Evolutionary conservation across 2,329 filamentous ascomycete species (phyloP).

Genomic region (Colletotrichum phormii): DNA sequence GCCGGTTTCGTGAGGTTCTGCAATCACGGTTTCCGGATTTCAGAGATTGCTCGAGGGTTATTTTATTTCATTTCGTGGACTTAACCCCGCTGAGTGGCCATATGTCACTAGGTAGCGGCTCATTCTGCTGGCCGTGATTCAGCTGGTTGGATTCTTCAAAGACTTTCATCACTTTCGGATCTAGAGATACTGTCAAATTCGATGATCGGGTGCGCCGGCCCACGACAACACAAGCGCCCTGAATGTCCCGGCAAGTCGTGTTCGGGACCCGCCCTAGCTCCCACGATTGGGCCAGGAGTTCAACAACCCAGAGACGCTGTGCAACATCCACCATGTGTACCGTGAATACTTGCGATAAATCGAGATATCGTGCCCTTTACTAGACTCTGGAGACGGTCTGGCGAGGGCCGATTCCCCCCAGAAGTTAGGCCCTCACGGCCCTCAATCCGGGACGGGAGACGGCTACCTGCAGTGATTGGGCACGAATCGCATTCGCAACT

Average conservation of each 20-base stretch:
- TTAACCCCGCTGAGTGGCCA: no score
- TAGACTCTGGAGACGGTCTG: not conserved
- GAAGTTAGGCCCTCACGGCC: conserved; percentile 7
- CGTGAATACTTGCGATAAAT: not conserved
- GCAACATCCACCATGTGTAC: conserved; percentile 9
- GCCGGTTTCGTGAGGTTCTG: not conserved
- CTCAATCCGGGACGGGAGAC: conserved; percentile 1
- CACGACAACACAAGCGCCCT: conserved; percentile 28
- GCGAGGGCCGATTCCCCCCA: not conserved
- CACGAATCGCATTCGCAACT: conserved; percentile 1
- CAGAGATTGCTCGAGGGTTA: no score
- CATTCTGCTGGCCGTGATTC: not conserved
- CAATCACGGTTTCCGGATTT: not conserved
- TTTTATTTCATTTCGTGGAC: no score
- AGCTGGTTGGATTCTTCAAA: not conserved
- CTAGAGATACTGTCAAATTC: not conserved
- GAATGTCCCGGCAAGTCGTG: conserved; percentile 13
- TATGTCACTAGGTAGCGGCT: not conserved
- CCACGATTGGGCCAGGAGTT: not conserved
- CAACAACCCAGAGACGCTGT: not conserved
- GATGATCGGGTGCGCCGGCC: conserved; percentile 17
- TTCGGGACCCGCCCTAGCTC: conserved; percentile 7
- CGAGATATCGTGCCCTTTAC: not conserved
- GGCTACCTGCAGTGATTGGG: conserved; percentile 4
- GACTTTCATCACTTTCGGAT: not conserved